Evolutionary conservation across 208 protist species (phyloP).

Genomic region (Phytomonas sp.): DNA sequence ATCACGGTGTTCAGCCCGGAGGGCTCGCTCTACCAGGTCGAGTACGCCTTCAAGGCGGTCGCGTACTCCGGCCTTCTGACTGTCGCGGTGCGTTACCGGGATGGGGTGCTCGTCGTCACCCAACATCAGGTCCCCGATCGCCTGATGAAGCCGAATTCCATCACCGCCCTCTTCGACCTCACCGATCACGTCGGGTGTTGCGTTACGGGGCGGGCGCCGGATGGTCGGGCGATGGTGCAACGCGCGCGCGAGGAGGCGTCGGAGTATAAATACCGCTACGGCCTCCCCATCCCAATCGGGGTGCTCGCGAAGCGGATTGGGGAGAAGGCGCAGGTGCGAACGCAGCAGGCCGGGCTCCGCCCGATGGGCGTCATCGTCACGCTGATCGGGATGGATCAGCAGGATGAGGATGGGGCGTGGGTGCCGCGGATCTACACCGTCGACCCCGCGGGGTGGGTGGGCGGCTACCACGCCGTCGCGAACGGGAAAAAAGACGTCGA

Average conservation of each 20-base stretch:
- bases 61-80: constrained; percentile 94
- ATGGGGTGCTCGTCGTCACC: constrained; percentile 92
- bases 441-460: constrained; percentile 92
- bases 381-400: constrained; percentile 92
- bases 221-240: constrained; percentile 90
- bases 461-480: constrained; percentile 87
- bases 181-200: constrained; percentile 92
- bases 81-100: constrained; percentile 93
- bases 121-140: constrained; percentile 98
- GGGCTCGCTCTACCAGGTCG: constrained; percentile 98
- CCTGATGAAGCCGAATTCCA: constrained; percentile 92
- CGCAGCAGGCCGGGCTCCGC: constrained; percentile 95
- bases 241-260: constrained; percentile 93
- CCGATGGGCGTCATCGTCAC: constrained; percentile 92
- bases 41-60: constrained; percentile 98
- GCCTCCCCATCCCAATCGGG: constrained; percentile 93
- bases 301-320: constrained; percentile 95
- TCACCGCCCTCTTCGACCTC: constrained; percentile 95
- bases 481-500: constrained; percentile 95
- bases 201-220: constrained; percentile 91
- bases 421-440: constrained; percentile 92
- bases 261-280: constrained; percentile 94
- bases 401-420: constrained; percentile 60
- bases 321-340: constrained; percentile 96
- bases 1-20: constrained; percentile 99